phyloP scores from a whole-genome alignment of 2,329 filamentous ascomycete genomes.

The Sporothrix mexicana region DNA sequence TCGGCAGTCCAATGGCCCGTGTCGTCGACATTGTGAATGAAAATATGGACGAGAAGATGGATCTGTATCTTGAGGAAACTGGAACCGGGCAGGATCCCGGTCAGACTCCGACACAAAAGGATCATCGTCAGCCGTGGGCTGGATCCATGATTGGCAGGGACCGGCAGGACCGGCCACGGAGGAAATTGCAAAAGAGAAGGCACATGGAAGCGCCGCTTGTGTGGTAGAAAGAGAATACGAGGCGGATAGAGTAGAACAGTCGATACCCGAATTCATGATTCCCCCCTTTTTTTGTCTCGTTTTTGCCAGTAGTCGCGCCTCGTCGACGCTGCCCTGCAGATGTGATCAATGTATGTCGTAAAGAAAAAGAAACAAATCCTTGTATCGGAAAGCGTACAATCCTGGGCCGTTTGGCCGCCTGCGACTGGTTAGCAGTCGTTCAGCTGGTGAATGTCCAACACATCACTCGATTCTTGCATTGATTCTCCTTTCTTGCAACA shows the following conservation, averaged over 20 bases:
- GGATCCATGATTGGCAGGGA: neutral
- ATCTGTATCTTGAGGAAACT: neutral
- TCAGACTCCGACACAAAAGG: neutral
- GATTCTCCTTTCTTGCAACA: too few species aligned
- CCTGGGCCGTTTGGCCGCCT: too few species aligned
- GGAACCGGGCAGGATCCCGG: neutral
- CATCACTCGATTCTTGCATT: too few species aligned
- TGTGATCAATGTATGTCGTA: too few species aligned
- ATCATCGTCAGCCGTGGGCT: neutral
- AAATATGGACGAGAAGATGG: neutral
- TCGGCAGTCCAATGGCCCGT: neutral
- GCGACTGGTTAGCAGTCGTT: too few species aligned
- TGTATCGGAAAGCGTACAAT: too few species aligned
- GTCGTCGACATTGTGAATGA: neutral
- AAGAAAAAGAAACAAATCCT: too few species aligned
- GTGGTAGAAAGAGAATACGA: neutral
- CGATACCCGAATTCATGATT: constrained; percentile 1
- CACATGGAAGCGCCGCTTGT: neutral
- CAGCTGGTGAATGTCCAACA: too few species aligned
- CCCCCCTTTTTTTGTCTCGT: too few species aligned
- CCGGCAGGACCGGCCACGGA: constrained; percentile 4
- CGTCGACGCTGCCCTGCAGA: too few species aligned
- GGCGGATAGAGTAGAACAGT: neutral
- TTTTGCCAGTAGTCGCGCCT: too few species aligned
- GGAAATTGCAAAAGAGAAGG: neutral